These are phyloP conservation scores for Cladosporium austrohemisphaericum DNA, from an alignment of 2,329 filamentous ascomycete species.

Conservation along the genomic window DNA sequence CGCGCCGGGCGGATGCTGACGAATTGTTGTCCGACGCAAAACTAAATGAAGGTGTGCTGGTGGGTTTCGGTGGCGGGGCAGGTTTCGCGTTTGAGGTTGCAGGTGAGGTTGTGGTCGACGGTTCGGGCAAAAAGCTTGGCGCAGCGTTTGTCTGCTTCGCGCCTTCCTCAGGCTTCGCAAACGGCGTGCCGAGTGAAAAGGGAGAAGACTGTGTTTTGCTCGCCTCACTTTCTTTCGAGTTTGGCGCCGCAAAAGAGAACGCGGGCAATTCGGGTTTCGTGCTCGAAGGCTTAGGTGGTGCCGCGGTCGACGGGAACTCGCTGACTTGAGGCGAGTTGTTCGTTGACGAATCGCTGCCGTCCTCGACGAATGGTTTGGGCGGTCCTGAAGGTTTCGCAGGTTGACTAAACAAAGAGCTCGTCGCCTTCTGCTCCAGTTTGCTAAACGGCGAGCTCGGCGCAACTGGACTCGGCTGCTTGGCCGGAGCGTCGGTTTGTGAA, in stretches of 20 bases:
- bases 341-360: background rate
- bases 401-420: slow-evolving; percentile 4
- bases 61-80: background rate
- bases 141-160: background rate
- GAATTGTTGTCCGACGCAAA: slow-evolving; percentile 14
- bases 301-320: background rate
- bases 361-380: slow-evolving; percentile 8
- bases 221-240: background rate
- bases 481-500: background rate
- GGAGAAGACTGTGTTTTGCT: background rate
- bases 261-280: slow-evolving; percentile 8
- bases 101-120: slow-evolving; percentile 12
- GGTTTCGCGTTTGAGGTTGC: slow-evolving; percentile 1
- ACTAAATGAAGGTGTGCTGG: slow-evolving; percentile 3
- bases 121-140: slow-evolving; percentile 6
- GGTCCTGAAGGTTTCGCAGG: background rate
- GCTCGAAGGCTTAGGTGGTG: background rate
- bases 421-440: background rate
- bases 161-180: slow-evolving; percentile 9
- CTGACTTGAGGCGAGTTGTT: background rate
- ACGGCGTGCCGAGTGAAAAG: background rate
- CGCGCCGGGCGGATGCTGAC: slow-evolving; percentile 12
- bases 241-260: slow-evolving; percentile 4
- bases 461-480: background rate
- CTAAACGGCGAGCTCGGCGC: slow-evolving; percentile 3